Percentiles rank a stretch among this genome's conserved stretches.
These are phyloP conservation scores for Fusarium sp. DNA, from an alignment of 2,329 filamentous ascomycete species.

Conservation along the genomic window DNA sequence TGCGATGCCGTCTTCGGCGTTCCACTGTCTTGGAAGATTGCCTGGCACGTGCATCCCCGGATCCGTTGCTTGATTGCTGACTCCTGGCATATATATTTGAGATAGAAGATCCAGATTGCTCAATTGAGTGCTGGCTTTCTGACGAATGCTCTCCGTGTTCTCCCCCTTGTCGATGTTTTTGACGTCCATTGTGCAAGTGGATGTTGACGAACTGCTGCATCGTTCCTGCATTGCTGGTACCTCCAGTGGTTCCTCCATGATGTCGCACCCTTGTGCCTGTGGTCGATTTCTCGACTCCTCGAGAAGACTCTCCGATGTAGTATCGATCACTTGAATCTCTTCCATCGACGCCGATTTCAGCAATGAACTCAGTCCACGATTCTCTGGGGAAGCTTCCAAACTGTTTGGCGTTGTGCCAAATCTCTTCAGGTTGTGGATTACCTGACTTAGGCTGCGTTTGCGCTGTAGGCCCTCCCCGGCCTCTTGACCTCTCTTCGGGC, in stretches of 20 bases:
- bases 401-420: conserved; percentile 26
- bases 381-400: conserved; percentile 29
- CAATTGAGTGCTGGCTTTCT: neutral
- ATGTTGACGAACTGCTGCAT: conserved; percentile 42
- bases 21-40: conserved; percentile 41
- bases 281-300: conserved; percentile 18
- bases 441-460: conserved; percentile 20
- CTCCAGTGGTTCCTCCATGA: neutral
- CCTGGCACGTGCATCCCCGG: conserved; percentile 36
- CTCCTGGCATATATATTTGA: neutral
- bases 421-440: conserved; percentile 37
- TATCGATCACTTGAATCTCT: conserved; percentile 43
- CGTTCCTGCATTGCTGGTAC: neutral
- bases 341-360: conserved; percentile 31
- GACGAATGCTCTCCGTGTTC: neutral
- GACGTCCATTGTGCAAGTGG: conserved; percentile 33
- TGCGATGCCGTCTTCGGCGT: conserved; percentile 43
- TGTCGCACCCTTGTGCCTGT: conserved; percentile 14
- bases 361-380: conserved; percentile 40
- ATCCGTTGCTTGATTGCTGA: conserved; percentile 7
- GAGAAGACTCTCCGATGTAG: conserved; percentile 40
- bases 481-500: neutral
- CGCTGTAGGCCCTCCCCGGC: neutral
- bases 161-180: neutral
- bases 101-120: neutral